Percentiles rank a stretch among this genome's conserved stretches.
Conservation (phyloP, 192 early-diverging fungal genomes). For the Coemansia guatemalensis region DNA sequence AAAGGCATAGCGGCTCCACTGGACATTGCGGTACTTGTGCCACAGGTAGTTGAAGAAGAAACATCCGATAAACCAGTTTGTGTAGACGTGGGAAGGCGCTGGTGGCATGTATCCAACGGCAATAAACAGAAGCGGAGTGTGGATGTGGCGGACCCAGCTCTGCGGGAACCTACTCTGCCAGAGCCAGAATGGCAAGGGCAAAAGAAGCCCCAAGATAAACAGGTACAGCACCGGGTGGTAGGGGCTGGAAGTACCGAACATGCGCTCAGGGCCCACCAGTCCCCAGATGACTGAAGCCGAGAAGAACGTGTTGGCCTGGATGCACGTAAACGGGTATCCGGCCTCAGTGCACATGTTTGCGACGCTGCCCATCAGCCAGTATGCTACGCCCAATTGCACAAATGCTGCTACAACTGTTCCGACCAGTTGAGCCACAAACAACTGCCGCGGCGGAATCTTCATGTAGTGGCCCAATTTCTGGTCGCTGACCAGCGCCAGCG, state of each 20-base stretch:
- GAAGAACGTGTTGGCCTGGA: slow-evolving; percentile 61
- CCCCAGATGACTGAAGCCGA: slow-evolving; percentile 82
- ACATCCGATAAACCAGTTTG: slow-evolving; percentile 56
- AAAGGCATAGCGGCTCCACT: slow-evolving; percentile 65
- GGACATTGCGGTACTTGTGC: slow-evolving; percentile 61
- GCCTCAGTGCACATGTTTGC: slow-evolving; percentile 57
- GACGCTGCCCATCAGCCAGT: slow-evolving; percentile 64
- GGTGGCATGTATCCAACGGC: slow-evolving; percentile 64
- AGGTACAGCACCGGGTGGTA: slow-evolving; percentile 56
- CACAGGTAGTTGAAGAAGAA: slow-evolving; percentile 73
- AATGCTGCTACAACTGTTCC: slow-evolving; percentile 71
- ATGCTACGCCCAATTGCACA: slow-evolving; percentile 68
- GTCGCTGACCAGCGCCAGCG: slow-evolving; percentile 63
- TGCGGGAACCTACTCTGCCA: slow-evolving; percentile 62
- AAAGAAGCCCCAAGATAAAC: slow-evolving; percentile 62
- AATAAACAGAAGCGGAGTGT: slow-evolving; percentile 68
- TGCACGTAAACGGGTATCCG: slow-evolving; percentile 67
- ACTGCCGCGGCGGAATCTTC: slow-evolving; percentile 77
- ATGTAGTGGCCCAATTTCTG: slow-evolving; percentile 79
- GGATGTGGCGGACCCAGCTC: slow-evolving; percentile 61
- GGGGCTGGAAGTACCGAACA: slow-evolving; percentile 62
- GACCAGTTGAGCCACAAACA: slow-evolving; percentile 77
- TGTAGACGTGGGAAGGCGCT: slow-evolving; percentile 55
- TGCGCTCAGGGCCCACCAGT: slow-evolving; percentile 66
- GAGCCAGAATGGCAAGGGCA: slow-evolving; percentile 73